These are phyloP conservation scores for Triticum monococcum DNA, from an alignment of 176 grass and related monocot species.

Conservation along the genomic window DNA sequence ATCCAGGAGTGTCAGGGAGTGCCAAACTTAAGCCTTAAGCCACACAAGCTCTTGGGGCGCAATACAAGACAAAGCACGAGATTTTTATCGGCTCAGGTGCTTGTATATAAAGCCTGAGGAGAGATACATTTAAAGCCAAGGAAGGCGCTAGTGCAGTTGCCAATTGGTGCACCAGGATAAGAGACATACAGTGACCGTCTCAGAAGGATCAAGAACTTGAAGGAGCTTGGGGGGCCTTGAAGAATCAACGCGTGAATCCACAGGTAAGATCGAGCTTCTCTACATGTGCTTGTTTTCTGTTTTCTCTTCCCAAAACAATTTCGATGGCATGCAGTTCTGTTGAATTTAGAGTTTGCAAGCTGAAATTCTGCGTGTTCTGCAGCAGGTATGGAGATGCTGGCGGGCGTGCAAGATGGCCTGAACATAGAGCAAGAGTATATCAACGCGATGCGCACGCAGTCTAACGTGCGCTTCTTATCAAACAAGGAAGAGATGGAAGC, in stretches of 20 bases:
- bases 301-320: not conserved
- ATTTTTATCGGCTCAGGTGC: slow-evolving; percentile 5
- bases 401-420: not conserved
- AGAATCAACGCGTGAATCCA: slow-evolving; percentile 12
- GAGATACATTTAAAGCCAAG: slow-evolving; percentile 34
- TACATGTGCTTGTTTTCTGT: not conserved
- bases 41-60: not conserved
- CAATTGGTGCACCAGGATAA: slow-evolving; percentile 14
- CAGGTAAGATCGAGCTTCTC: slow-evolving; percentile 15
- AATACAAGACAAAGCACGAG: not conserved
- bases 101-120: slow-evolving; percentile 23
- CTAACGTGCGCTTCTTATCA: slow-evolving; percentile 25
- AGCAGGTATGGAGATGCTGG: slow-evolving; percentile 15
- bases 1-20: not conserved
- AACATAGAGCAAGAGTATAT: slow-evolving; percentile 40
- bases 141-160: not conserved
- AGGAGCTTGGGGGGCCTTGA: not conserved
- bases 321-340: too few relatives aligned
- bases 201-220: slow-evolving; percentile 11
- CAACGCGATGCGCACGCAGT: slow-evolving; percentile 28
- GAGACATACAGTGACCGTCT: not conserved
- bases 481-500: slow-evolving; percentile 20
- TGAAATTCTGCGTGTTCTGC: not conserved
- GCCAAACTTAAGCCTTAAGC: not conserved
- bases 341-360: not conserved